Percentiles rank a stretch among this genome's conserved stretches.
Evolutionary conservation across 768 basidiomycete species (phyloP).

Genomic region (Mycena haematopus): DNA sequence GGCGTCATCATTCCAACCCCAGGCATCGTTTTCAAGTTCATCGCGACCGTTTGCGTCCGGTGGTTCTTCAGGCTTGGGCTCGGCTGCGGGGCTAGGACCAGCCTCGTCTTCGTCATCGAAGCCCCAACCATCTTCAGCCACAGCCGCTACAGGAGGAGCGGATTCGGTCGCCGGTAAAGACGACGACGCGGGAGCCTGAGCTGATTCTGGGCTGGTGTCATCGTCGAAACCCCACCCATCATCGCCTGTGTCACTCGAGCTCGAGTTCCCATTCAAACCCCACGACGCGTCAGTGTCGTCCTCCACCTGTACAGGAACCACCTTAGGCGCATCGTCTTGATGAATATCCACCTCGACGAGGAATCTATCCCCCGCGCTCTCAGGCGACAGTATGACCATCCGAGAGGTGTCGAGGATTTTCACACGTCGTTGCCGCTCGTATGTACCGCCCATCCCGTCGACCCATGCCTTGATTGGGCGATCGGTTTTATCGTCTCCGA

Average conservation of each 20-base stretch:
- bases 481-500: slow-evolving; percentile 56
- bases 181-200: slow-evolving; percentile 25
- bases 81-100: not conserved
- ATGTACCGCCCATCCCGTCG: slow-evolving; percentile 71
- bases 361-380: slow-evolving; percentile 48
- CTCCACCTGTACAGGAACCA: slow-evolving; percentile 41
- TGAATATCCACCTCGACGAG: slow-evolving; percentile 44
- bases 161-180: slow-evolving; percentile 13
- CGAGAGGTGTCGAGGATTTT: slow-evolving; percentile 71
- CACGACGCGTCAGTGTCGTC: slow-evolving; percentile 49
- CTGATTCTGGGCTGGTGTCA: slow-evolving; percentile 37
- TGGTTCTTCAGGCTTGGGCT: slow-evolving; percentile 25
- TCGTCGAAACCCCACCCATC: slow-evolving; percentile 64
- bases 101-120: slow-evolving; percentile 31
- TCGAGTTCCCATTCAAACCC: slow-evolving; percentile 43
- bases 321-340: slow-evolving; percentile 38
- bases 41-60: slow-evolving; percentile 23
- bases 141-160: slow-evolving; percentile 4
- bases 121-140: slow-evolving; percentile 31
- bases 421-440: slow-evolving; percentile 76
- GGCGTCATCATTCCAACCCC: slow-evolving; percentile 78
- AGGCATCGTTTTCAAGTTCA: slow-evolving; percentile 55
- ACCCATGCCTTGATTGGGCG: slow-evolving; percentile 72
- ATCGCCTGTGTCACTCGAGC: slow-evolving; percentile 43
- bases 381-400: slow-evolving; percentile 53